A percentile compares a stretch with the other conserved stretches of the same genome.
phyloP scores from a whole-genome alignment of 495 filamentous ascomycete genomes.

The Achaetomiella virescens region DNA sequence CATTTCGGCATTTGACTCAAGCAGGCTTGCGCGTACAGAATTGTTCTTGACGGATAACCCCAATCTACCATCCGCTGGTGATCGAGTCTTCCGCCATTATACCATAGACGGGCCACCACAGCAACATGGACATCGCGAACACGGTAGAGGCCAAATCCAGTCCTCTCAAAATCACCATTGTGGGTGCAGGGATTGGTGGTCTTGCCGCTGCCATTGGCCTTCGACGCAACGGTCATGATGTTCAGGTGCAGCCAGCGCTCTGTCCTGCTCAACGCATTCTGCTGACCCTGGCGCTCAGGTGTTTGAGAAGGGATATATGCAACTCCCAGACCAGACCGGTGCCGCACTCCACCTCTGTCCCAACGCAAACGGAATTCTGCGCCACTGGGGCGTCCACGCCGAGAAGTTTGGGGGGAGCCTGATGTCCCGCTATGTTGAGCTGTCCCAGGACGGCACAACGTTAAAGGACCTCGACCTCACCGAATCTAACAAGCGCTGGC shows the following conservation, averaged over 20 bases:
- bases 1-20: too few species aligned
- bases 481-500: slow-evolving; percentile 38
- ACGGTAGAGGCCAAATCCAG: background rate
- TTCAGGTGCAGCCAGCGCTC: slow-evolving; percentile 30
- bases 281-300: slow-evolving; percentile 31
- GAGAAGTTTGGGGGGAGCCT: slow-evolving; percentile 29
- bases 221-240: slow-evolving; percentile 48
- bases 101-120: too few species aligned
- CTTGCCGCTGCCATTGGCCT: slow-evolving; percentile 49
- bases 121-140: too few species aligned
- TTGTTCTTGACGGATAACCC: too few species aligned
- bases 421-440: slow-evolving; percentile 35
- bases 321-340: slow-evolving; percentile 48
- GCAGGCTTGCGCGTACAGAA: too few species aligned
- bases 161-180: slow-evolving; percentile 38
- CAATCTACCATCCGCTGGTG: too few species aligned
- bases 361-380: slow-evolving; percentile 48
- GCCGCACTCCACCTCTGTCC: slow-evolving; percentile 51
- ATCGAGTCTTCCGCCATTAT: too few species aligned
- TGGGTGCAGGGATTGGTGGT: slow-evolving; percentile 55
- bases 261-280: slow-evolving; percentile 11
- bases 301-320: slow-evolving; percentile 42
- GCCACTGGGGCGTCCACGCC: slow-evolving; percentile 35
- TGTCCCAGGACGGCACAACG: slow-evolving; percentile 24
- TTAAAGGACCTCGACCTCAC: slow-evolving; percentile 29